Base-by-base conservation (phyloP, 495 filamentous ascomycete genomes). In the Talaromyces borbonicus region DNA sequence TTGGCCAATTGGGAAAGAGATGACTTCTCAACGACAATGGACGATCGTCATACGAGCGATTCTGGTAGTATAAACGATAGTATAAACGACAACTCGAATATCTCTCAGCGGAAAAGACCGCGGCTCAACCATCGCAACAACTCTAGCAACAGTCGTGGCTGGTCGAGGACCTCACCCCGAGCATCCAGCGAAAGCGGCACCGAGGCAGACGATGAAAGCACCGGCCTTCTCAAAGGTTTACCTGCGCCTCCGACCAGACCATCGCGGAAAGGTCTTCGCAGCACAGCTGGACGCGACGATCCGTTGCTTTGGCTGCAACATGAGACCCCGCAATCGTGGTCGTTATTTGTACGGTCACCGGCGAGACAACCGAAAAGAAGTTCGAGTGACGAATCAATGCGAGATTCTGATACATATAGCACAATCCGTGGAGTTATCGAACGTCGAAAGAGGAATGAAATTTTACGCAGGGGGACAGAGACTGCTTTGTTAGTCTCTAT, bases 191-290 rank as follows among this genome's bases (percentile, higher is more conserved):
- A 95, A 43, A 92, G 87, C 56, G 88, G 89, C 37, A 93, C 87
- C 8, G 88, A 96, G 55, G 86, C 89, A 12, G 86, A 95, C 55
- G 89, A 95, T 68, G 88, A 95, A 58, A 76, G 73, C 36, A 77
- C 71, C 2, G 61, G 63, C 7, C 77, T 89, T 50, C 70, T 94
- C 51, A 86, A 81, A 56, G 85, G 87, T 4, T 61, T 95, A 24
- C 89, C 89, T 1, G 84, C 87, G 0, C 84, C 89, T 1, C 81
- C 76, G 20, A 46, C 73, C 12, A 72, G 81, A 29, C 36, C 35
- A 19, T 73, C 79, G 14, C 78, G 80, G 46, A 95, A 95, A 56
- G 89, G 89, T 2, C 62, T 94, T 38, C 66, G 73, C 12, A 75
- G 71, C 5, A 59, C 53, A 43, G 76, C 75, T 46, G 72, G 73